These are phyloP conservation scores for Phaeophleospora eucalypticola DNA, from an alignment of 2,329 filamentous ascomycete genomes.

Conservation along the genomic window DNA sequence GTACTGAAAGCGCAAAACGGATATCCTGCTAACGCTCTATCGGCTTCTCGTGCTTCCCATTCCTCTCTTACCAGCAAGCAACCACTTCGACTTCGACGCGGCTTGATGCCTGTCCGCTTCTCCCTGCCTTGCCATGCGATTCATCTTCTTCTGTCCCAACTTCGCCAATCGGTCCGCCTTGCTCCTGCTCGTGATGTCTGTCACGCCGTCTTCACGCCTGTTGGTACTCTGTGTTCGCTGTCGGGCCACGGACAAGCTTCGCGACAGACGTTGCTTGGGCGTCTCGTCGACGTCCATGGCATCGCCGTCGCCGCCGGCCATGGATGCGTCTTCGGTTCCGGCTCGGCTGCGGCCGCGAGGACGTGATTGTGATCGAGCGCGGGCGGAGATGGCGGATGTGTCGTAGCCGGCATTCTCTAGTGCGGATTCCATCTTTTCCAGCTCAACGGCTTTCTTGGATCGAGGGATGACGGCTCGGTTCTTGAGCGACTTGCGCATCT, in stretches of 20 bases:
- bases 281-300: conserved; percentile 65
- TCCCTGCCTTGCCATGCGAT: conserved; percentile 93
- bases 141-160: conserved; percentile 96
- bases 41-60: conserved; percentile 70
- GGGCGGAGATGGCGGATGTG: conserved; percentile 66
- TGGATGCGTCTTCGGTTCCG: conserved; percentile 46
- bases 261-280: conserved; percentile 40
- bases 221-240: conserved; percentile 62
- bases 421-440: conserved; percentile 81
- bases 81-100: conserved; percentile 78
- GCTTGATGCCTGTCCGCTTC: conserved; percentile 90
- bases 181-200: conserved; percentile 59
- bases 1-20: no score
- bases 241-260: conserved; percentile 62
- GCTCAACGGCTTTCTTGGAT: conserved; percentile 71
- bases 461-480: conserved; percentile 92
- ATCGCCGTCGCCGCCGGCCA: conserved; percentile 57
- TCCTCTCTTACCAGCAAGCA: conserved; percentile 89
- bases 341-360: conserved; percentile 65
- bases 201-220: conserved; percentile 73
- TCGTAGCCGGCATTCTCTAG: conserved; percentile 84
- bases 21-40: conserved; percentile 5
- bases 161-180: conserved; percentile 87
- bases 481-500: conserved; percentile 95
- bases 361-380: conserved; percentile 64